Evolutionary conservation across 306 rosid species (phyloP), one percentile per base, ranked within the genome.

Genomic region (Fragaria vesca): DNA sequence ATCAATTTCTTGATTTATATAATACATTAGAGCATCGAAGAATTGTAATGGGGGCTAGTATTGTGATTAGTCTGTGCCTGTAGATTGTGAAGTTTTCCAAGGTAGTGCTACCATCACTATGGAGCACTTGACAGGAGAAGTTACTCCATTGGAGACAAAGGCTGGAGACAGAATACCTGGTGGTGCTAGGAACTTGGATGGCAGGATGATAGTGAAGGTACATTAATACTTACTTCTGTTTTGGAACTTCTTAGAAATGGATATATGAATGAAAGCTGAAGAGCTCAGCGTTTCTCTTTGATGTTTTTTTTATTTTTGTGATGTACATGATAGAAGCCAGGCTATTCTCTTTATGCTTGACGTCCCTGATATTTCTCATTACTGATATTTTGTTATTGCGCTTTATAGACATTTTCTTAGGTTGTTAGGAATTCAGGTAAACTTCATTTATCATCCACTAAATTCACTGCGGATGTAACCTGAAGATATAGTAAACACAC

Each of bases 31-130:
- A 86, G 76, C 85, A 76, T 79, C 81, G 84, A 89, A 80, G 85
- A 58, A 68, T 81, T 83, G 78, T 88, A 84, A 88, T 81, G 82
- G 83, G 69, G 80, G 86, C 86, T 89, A 88, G 84, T 90, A 84
- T 89, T 95, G 90, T 91, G 88, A 88, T 88, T 91, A 95, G 99
- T 95, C 97, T 91, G 99, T 95, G 88, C 99, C 99, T 86, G 93
- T 93, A 91, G 99, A 95, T 84, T 95, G 99, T 84, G 97, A 93
- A 85, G 91, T 95, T 85, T 95, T 78, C 87, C 93, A 93, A 83
- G 99, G 99, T 69, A 82, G 50, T 87, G 99, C 97, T 21, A 93
- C 99, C 24, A 95, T 95, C 82, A 95, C 97, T 51, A 81, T 91
- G 2, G 97, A 93, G 91, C 99, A 95, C 88, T 86, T 95, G 86